Conservation (phyloP, 148 eudicot genomes). For the Camellia japonica region DNA sequence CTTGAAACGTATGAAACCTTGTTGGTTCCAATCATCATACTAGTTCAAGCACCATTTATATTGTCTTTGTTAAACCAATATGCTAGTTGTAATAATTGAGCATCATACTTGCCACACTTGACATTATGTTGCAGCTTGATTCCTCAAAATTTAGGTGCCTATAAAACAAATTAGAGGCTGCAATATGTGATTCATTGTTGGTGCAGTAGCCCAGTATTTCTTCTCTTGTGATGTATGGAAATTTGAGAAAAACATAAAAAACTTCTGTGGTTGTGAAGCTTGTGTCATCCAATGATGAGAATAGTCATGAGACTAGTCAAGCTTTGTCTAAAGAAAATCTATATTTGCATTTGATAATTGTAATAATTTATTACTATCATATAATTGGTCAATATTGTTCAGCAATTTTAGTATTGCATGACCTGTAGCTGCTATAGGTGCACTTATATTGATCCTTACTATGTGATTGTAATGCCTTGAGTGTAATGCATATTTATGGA, state of each 20-base stretch:
- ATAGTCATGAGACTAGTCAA: background rate
- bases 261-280: background rate
- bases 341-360: too few species aligned
- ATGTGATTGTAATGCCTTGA: background rate
- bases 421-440: background rate
- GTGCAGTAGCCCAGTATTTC: background rate
- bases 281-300: background rate
- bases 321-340: background rate
- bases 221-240: background rate
- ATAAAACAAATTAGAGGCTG: background rate
- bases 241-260: background rate
- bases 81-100: background rate
- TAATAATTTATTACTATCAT: background rate
- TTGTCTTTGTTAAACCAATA: background rate
- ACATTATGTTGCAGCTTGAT: constrained; percentile 1
- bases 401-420: background rate
- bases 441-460: background rate
- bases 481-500: background rate
- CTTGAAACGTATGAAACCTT: background rate
- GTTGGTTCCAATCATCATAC: background rate
- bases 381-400: background rate
- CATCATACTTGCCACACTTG: constrained; percentile 4
- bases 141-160: background rate
- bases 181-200: background rate
- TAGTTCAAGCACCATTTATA: too few species aligned